Conservation (phyloP, 352 stramenopile species). For the Phytophthora lateralis region DNA sequence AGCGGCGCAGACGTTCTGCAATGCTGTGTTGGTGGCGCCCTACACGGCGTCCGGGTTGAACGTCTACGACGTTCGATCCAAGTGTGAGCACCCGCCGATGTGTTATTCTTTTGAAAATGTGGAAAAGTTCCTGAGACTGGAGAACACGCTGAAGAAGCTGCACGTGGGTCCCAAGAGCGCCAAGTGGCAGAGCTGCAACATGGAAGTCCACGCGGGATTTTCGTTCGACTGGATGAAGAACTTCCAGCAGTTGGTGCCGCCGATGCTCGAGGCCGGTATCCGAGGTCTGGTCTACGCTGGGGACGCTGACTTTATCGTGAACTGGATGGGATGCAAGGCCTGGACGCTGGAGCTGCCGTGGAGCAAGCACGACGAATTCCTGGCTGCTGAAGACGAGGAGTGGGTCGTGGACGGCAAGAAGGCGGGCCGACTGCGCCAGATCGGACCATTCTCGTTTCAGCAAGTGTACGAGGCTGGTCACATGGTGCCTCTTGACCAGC, state of each 20-base stretch:
- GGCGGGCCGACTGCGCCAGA: slow-evolving; percentile 61
- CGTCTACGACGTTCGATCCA: slow-evolving; percentile 92
- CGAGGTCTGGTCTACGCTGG: slow-evolving; percentile 96
- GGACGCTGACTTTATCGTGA: slow-evolving; percentile 98
- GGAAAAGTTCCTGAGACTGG: slow-evolving; percentile 87
- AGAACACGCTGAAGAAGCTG: slow-evolving; percentile 86
- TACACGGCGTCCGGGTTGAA: slow-evolving; percentile 66
- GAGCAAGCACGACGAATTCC: slow-evolving; percentile 71
- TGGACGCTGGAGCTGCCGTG: slow-evolving; percentile 96
- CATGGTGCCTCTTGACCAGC: slow-evolving; percentile 96
- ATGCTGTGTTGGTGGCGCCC: slow-evolving; percentile 73
- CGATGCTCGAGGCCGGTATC: slow-evolving; percentile 93
- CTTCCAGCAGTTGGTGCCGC: slow-evolving; percentile 90
- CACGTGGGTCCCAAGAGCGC: slow-evolving; percentile 80
- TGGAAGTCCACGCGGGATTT: slow-evolving; percentile 94
- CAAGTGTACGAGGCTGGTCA: slow-evolving; percentile 95
- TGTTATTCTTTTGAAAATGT: slow-evolving; percentile 96
- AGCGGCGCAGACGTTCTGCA: slow-evolving; percentile 90
- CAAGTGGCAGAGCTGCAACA: slow-evolving; percentile 95
- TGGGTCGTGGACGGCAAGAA: slow-evolving; percentile 70
- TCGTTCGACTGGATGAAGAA: slow-evolving; percentile 97
- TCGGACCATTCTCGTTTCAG: slow-evolving; percentile 91
- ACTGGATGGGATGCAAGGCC: slow-evolving; percentile 97
- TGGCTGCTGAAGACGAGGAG: slow-evolving; percentile 53
- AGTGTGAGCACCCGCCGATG: slow-evolving; percentile 89